Conservation (phyloP, 2,329 filamentous ascomycete species). For the Penicillium expansum region DNA sequence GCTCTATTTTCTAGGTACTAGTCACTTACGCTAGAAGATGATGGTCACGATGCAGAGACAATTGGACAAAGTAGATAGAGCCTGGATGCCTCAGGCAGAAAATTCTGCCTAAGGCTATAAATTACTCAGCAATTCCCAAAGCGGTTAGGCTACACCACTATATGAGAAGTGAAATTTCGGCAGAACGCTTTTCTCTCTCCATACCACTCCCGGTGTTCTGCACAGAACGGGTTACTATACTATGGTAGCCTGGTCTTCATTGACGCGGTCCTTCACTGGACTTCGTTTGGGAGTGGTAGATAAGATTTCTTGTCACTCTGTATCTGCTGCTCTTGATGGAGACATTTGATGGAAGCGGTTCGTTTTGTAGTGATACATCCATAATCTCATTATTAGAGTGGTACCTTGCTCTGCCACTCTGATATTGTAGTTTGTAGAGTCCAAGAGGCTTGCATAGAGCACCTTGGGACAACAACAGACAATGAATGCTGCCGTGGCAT, state of each 20-base stretch:
- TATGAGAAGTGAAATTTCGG: slow-evolving; percentile 6
- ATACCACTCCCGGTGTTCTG: slow-evolving; percentile 43
- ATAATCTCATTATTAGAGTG: slow-evolving; percentile 21
- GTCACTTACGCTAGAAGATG: too few species aligned
- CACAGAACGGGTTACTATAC: slow-evolving; percentile 38
- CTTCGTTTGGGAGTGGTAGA: slow-evolving; percentile 60
- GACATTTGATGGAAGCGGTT: slow-evolving; percentile 73
- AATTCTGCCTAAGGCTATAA: not conserved
- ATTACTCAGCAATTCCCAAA: slow-evolving; percentile 15
- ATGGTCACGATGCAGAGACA: not conserved
- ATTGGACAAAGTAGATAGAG: not conserved
- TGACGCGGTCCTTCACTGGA: slow-evolving; percentile 38
- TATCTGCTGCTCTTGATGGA: slow-evolving; percentile 83
- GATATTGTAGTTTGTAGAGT: slow-evolving; percentile 7
- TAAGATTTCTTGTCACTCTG: slow-evolving; percentile 61
- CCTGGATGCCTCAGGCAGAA: not conserved
- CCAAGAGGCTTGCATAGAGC: not conserved
- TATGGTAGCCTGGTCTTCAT: slow-evolving; percentile 33
- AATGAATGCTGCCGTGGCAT: not conserved
- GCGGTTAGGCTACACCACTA: slow-evolving; percentile 16
- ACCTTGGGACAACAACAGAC: not conserved
- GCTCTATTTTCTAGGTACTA: not conserved
- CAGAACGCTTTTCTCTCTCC: slow-evolving; percentile 18
- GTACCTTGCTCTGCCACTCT: slow-evolving; percentile 5
- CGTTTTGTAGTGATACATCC: slow-evolving; percentile 72